Evolutionary conservation across 2,329 filamentous ascomycete genomes (phyloP), one percentile per base, ranked within the genome.

Genomic region (Botryotinia calthae): DNA sequence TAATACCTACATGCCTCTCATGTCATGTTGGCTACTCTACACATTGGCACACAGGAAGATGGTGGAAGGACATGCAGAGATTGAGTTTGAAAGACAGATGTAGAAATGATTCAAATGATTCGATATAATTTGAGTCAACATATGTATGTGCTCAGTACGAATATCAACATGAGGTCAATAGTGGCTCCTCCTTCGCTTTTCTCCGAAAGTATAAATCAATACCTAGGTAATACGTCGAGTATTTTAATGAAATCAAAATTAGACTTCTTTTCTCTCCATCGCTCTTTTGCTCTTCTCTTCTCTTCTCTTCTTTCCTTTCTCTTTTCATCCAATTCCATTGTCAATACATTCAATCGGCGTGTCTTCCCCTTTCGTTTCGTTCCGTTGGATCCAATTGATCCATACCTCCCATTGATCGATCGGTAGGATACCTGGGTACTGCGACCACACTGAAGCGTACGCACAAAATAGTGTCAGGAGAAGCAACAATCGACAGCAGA

Each of bases 151-250:
- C 25, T 54, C 48, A 54, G 48, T 6, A 37, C 37, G 7, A 37
- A 1, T n/a, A 40, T n/a, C n/a, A 7, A 37, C 37, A 51, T 37
- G 34, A 66, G 63, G 44, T n/a, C n/a, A n/a, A 70, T 46, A 34
- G 28, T 62, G 67, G 20, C 46, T 28, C 65, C 65, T 9, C 25
- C 25, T 42, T 70, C 54, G 54, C 54, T 70, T 70, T 58, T 28
- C 67, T 62, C 67, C 54, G 42, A 70, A 42, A 31, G 28, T 46
- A 28, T 44, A 62, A 48, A 61, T 62, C 44, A 51, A n/a, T n/a
- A n/a, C 10, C 14, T 37, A 48, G 22, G 34, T 28, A 34, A 28
- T 37, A 46, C 20, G 14, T 46, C 62, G 31, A 44, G 62, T 28
- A 34, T 22, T 31, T 46, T 44, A 65, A 34, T 44, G 25, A 54